Conservation (phyloP, 2,329 filamentous ascomycete genomes). For the Cryphonectria radicalis region DNA sequence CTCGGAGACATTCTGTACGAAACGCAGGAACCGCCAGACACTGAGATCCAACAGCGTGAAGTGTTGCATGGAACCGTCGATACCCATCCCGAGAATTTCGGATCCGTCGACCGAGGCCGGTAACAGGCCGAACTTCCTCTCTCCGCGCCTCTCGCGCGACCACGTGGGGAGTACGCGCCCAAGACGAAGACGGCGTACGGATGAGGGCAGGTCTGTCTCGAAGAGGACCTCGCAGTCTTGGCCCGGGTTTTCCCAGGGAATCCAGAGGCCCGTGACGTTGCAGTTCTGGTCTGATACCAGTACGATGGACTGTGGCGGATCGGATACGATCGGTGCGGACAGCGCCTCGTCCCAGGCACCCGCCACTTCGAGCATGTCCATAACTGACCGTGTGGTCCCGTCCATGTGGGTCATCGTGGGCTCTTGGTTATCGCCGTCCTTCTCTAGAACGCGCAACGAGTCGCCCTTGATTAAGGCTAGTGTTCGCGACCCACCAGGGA, state of each 20-base stretch:
- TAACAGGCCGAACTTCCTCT: slow-evolving; percentile 48
- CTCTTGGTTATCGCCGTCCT: not conserved
- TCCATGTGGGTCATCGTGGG: slow-evolving; percentile 47
- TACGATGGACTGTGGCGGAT: slow-evolving; percentile 45
- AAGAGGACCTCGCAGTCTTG: slow-evolving; percentile 55
- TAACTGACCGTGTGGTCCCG: slow-evolving; percentile 46
- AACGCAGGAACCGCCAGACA: slow-evolving; percentile 70
- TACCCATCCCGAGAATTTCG: slow-evolving; percentile 66
- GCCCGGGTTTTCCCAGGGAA: slow-evolving; percentile 47
- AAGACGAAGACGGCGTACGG: slow-evolving; percentile 60
- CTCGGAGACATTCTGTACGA: slow-evolving; percentile 72
- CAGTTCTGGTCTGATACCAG: slow-evolving; percentile 54
- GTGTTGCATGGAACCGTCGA: slow-evolving; percentile 72
- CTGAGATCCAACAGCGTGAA: slow-evolving; percentile 67
- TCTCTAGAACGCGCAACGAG: slow-evolving; percentile 59
- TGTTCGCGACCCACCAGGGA: slow-evolving; percentile 51
- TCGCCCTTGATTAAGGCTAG: slow-evolving; percentile 57
- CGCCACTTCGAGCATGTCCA: slow-evolving; percentile 53
- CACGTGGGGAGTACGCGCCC: slow-evolving; percentile 59
- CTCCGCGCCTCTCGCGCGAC: slow-evolving; percentile 40
- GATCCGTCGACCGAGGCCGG: slow-evolving; percentile 48
- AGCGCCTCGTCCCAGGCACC: slow-evolving; percentile 33
- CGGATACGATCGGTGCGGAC: slow-evolving; percentile 19
- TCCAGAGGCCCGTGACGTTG: slow-evolving; percentile 55
- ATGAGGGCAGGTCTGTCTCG: slow-evolving; percentile 58